These are phyloP conservation scores for Davidsoniella eucalypti DNA, from an alignment of 2,329 filamentous ascomycete species.

Conservation along the genomic window DNA sequence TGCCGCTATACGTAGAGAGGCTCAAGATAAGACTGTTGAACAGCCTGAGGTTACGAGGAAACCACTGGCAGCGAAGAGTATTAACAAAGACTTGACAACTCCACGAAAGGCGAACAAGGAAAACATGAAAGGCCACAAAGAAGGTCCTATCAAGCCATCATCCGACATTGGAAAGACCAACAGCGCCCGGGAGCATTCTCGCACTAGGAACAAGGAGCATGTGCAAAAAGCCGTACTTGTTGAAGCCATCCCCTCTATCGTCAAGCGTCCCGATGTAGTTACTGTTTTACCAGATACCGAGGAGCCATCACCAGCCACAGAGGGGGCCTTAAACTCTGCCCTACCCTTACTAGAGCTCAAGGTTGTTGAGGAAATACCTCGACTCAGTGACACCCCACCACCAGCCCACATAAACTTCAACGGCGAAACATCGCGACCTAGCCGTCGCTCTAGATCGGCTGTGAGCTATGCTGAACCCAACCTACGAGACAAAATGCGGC, in stretches of 20 bases:
- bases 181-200: background rate
- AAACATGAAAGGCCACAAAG: conserved; percentile 2
- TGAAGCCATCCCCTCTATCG: background rate
- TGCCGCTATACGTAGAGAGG: conserved; percentile 26
- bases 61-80: conserved; percentile 39
- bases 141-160: background rate
- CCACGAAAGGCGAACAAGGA: conserved; percentile 1
- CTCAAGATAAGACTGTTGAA: conserved; percentile 17
- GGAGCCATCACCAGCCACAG: conserved; percentile 15
- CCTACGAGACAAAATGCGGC: conserved; percentile 66
- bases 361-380: conserved; percentile 20
- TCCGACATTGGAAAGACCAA: background rate
- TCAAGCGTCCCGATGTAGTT: conserved; percentile 9
- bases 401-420: conserved; percentile 38
- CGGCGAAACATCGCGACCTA: conserved; percentile 44
- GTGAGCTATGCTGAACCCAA: conserved; percentile 76
- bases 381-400: conserved; percentile 38
- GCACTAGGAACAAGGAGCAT: background rate
- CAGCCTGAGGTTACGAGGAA: conserved; percentile 23
- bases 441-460: conserved; percentile 47
- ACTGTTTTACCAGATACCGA: conserved; percentile 15
- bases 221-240: conserved; percentile 1
- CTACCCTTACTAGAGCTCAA: conserved; percentile 31
- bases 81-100: conserved; percentile 36
- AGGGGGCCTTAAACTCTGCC: conserved; percentile 22